Base-by-base conservation (phyloP, 164 flowering plant species). In the Vitis riparia region DNA sequence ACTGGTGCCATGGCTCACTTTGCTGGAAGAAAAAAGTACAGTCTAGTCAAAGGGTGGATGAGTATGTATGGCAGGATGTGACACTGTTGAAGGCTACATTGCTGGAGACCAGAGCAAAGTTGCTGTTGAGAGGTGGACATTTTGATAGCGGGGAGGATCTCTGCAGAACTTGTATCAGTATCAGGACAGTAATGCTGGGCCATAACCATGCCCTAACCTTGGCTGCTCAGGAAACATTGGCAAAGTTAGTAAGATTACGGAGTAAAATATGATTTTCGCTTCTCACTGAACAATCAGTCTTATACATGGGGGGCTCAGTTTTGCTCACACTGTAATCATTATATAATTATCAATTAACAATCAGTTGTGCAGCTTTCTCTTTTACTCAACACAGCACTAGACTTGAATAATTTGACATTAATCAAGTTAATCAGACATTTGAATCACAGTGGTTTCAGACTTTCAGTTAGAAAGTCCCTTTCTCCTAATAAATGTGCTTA, bases 171-270 rank as follows among this genome's bases (percentile, higher is more conserved):
- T 90, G 98, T 60, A 86, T 93, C 29, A 91, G 98, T 66, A 93
- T 91, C 65, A 82, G 95, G 73, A 91, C 97, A 10, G 97, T 93
- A 65, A 91, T 93, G 98, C 84, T 93, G 12, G 98, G 98, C 10
- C 94, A 93, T 50, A 84, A 83, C 77, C 92, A 91, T 76, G 84
- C 85, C 1, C 94, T 79, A 59, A 93, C 97, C 49, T 65, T 93
- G 75, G 91, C 97, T 72, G 94, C 98, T 64, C 98, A 93, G 71
- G 91, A 93, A 71, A 93, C 92, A 62, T 78, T 93, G 19, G 91
- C 95, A 17, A 90, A 85, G 75, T 73, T 93, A 56, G 95, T 91
- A n/a, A 84, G 92, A 65, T 80, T 82, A 81, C 85, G 97, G 68
- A 90, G 92, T 75, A 91, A 89, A 75, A 85, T 88, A 47, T 88